Conservation (phyloP, 2,329 filamentous ascomycete species). For the Fusarium setosum region DNA sequence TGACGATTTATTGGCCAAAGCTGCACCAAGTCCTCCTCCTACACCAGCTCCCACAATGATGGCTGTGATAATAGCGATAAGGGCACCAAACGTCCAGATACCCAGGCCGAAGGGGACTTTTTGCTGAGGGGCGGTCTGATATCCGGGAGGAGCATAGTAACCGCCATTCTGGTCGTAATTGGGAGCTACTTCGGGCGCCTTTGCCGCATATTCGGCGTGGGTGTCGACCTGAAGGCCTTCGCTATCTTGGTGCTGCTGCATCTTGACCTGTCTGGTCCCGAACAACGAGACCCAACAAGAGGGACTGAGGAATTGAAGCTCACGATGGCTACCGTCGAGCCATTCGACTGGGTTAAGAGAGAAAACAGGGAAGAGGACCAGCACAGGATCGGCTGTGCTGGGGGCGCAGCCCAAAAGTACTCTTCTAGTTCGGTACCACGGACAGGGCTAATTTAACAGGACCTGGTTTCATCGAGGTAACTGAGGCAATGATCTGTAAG, state of each 20-base stretch:
- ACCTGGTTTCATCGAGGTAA: conserved; percentile 18
- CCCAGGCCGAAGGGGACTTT: conserved; percentile 30
- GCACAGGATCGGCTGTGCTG: not conserved
- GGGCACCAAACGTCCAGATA: conserved; percentile 27
- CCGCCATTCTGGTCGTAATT: not conserved
- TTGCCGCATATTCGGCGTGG: conserved; percentile 18
- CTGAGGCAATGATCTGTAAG: conserved; percentile 23
- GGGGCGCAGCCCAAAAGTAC: not conserved
- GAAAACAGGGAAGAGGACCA: not conserved
- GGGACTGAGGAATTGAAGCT: not conserved
- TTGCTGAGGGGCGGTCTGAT: conserved; percentile 2
- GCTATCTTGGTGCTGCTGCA: conserved; percentile 28
- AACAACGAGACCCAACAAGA: not conserved
- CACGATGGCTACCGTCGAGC: not conserved
- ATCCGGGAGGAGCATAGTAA: conserved; percentile 19
- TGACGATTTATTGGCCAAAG: conserved; percentile 29
- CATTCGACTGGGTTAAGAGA: not conserved
- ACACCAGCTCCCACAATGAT: conserved; percentile 31
- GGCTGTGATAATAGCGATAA: conserved; percentile 25
- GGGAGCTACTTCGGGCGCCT: conserved; percentile 22
- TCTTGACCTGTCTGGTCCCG: not conserved
- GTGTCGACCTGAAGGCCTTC: conserved; percentile 33
- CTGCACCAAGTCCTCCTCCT: conserved; percentile 30
- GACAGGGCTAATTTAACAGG: not conserved
- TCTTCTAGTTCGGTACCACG: conserved; percentile 23